Conservation (phyloP, 352 stramenopile genomes). For the Elongisporangium senticosum region DNA sequence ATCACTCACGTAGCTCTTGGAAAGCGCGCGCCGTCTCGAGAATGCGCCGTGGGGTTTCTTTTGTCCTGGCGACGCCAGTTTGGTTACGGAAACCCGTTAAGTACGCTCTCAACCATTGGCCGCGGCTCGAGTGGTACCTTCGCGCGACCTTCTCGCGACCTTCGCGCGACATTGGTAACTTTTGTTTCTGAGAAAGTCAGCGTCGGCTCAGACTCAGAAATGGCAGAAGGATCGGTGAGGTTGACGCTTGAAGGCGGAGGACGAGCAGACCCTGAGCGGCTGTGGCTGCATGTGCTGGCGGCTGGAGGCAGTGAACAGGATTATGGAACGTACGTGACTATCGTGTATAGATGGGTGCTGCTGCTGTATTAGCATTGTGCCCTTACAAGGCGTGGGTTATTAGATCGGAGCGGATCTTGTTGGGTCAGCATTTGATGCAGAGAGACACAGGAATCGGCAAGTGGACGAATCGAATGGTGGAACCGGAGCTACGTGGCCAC, state of each 20-base stretch:
- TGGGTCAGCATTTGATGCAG: neutral
- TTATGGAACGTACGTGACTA: neutral
- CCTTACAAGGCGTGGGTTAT: neutral
- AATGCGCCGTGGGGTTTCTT: neutral
- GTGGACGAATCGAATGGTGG: neutral
- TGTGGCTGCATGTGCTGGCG: neutral
- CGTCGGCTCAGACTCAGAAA: neutral
- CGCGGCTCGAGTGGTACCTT: constrained; percentile 9
- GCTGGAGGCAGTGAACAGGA: neutral
- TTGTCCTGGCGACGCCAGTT: neutral
- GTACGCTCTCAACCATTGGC: constrained; percentile 2
- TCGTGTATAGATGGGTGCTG: neutral
- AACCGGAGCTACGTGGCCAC: neutral
- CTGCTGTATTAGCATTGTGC: neutral
- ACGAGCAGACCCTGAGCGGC: neutral
- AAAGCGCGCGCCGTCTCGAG: neutral
- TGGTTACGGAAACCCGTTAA: constrained; percentile 3
- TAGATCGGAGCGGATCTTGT: neutral
- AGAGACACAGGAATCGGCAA: neutral
- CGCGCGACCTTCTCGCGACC: constrained; percentile 18
- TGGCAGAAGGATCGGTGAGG: neutral
- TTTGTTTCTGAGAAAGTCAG: neutral
- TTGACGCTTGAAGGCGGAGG: neutral
- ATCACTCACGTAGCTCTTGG: constrained; percentile 18
- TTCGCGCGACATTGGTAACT: neutral